Conservation (phyloP, 164 flowering plant species). For the Dillenia turbinata region DNA sequence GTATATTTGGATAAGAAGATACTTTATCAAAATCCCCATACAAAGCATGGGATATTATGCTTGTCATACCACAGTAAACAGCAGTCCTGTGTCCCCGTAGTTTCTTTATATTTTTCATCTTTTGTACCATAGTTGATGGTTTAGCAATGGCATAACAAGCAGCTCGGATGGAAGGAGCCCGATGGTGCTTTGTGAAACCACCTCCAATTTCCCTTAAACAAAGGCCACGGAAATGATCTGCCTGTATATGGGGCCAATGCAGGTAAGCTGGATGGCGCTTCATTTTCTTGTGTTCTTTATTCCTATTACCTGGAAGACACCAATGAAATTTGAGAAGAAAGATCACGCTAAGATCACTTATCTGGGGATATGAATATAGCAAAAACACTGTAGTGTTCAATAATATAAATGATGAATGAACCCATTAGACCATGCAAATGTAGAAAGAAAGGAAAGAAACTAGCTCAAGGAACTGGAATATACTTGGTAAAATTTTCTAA, state of each 20-base stretch:
- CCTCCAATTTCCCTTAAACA: slow-evolving; percentile 93
- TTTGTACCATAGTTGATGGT: slow-evolving; percentile 85
- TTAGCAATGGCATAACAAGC: slow-evolving; percentile 95
- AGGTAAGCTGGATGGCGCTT: slow-evolving; percentile 51
- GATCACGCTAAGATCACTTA: too few species aligned
- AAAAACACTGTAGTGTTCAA: too few species aligned
- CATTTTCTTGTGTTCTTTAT: slow-evolving; percentile 26
- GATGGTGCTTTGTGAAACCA: slow-evolving; percentile 88
- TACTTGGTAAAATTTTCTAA: neutral
- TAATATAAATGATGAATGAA: too few species aligned
- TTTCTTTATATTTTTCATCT: slow-evolving; percentile 84
- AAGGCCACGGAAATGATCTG: slow-evolving; percentile 86
- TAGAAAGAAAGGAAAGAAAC: neutral
- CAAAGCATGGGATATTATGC: too few species aligned
- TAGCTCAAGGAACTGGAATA: too few species aligned
- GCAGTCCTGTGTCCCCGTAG: slow-evolving; percentile 90
- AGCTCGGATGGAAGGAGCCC: slow-evolving; percentile 91
- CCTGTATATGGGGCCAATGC: slow-evolving; percentile 96
- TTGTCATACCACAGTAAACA: slow-evolving; percentile 85
- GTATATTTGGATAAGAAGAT: too few species aligned
- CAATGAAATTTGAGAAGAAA: slow-evolving; percentile 1
- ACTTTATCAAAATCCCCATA: too few species aligned
- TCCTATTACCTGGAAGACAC: slow-evolving; percentile 47
- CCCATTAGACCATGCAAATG: too few species aligned
- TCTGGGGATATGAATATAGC: too few species aligned